Base-by-base conservation (phyloP, 1,284 basidiomycete species). In the Pseudozyma sp. region DNA sequence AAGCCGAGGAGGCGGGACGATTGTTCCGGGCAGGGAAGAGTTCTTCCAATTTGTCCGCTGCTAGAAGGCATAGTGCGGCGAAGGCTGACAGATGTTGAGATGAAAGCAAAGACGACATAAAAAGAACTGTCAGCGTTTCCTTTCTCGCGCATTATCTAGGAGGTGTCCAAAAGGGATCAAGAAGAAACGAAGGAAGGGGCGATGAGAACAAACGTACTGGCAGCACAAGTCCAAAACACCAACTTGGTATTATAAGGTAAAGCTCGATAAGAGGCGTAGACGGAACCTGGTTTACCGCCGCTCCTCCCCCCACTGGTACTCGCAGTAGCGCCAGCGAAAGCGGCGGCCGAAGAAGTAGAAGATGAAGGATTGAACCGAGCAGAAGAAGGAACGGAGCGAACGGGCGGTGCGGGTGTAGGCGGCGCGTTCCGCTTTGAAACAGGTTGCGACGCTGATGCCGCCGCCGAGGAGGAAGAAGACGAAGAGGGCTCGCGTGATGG, bases 11-110 rank as follows among this genome's bases (percentile, higher is more conserved):
- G 1, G 45, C 7, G 40, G 59, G 16, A 14, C 39, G 34, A 39
- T 71, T 52, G 61, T 76, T 76, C 6, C 67, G 52, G 3, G 67
- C 67, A 9, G 72, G 72, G 52, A 67, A 75, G 19, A 67, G 50
- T 25, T 75, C 60, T 39, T 76, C 68, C 9, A 76, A 42, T 18
- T 63, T 64, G 14, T 76, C 73, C 0, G 73, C 68, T n/a, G 47
- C 61, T 14, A 76, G 34, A 5, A 70, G 34, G 5, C 72, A 67
- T 1, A 70, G 10, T 10, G 40, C 45, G 2, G 72, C 72, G 42
- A 75, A 66, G 11, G 45, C 72, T 70, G 6, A 35, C 11, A 21
- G 3, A 7, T 10, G 4, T 6, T 5, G 3, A 38, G 1, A 13
- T 12, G 9, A 12, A 36, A 14, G 42, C 1, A 10, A 34, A 31